These are phyloP conservation scores for Arctostaphylos glauca DNA, from an alignment of 148 eudicot genomes.

Conservation along the genomic window DNA sequence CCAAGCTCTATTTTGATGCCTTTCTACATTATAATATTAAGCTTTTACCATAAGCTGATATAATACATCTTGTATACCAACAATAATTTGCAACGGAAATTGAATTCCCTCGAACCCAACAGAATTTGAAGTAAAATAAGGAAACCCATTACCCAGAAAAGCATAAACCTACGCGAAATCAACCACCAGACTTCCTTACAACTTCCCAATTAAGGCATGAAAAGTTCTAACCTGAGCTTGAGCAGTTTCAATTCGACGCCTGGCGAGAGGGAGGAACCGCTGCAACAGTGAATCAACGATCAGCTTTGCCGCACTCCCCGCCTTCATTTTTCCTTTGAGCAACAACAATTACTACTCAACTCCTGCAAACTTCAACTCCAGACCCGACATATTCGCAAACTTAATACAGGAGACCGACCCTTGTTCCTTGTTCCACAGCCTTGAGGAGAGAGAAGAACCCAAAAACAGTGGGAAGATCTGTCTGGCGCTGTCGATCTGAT, in stretches of 20 bases:
- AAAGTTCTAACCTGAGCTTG: constrained; percentile 69
- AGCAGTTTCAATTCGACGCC: constrained; percentile 97
- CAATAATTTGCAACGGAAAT: too few relatives aligned
- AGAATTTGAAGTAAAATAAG: background rate
- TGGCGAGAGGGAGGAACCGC: constrained; percentile 94
- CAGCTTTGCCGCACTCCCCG: constrained; percentile 91
- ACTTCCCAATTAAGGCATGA: too few relatives aligned
- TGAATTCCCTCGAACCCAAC: too few relatives aligned
- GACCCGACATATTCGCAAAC: background rate
- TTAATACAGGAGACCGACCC: background rate
- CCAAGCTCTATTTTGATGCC: background rate
- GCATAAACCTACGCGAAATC: background rate
- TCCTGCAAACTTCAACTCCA: background rate
- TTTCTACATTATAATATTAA: background rate
- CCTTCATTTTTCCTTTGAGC: constrained; percentile 52
- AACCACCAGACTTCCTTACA: too few relatives aligned
- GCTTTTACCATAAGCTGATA: background rate
- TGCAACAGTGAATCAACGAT: constrained; percentile 92
- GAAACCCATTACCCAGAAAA: background rate
- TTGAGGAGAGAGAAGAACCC: background rate
- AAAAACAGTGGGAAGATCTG: background rate
- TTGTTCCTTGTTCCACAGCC: background rate
- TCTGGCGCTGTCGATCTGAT: background rate
- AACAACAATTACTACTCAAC: background rate
- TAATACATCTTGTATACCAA: background rate